Evolutionary conservation across 179 eudicot species (phyloP).

Genomic region (Spergularia azorica): DNA sequence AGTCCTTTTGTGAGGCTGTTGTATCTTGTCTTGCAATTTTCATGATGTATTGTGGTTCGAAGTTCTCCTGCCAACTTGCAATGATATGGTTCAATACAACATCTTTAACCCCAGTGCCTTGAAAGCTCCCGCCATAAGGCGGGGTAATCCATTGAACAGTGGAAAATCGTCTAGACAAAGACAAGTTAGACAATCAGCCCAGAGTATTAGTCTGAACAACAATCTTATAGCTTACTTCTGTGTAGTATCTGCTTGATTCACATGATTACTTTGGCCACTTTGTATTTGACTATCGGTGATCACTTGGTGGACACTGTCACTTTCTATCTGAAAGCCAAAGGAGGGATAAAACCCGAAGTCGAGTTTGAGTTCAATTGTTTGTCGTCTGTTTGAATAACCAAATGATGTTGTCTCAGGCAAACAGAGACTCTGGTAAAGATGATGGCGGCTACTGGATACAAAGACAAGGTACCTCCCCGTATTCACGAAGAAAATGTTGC

Average conservation of each 20-base stretch:
- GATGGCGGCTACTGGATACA: slow-evolving; percentile 72
- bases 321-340: slow-evolving; percentile 54
- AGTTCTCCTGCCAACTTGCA: background rate
- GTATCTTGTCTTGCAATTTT: background rate
- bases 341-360: slow-evolving; percentile 61
- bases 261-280: too few species aligned
- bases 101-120: too few species aligned
- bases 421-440: slow-evolving; percentile 46
- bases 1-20: background rate
- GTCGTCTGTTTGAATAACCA: background rate
- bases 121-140: background rate
- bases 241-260: too few species aligned
- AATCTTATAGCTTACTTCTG: too few species aligned
- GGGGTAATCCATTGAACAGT: too few species aligned
- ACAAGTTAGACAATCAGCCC: too few species aligned
- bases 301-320: too few species aligned
- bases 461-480: slow-evolving; percentile 66
- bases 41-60: background rate
- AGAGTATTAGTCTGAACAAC: too few species aligned
- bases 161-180: too few species aligned
- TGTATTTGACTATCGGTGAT: too few species aligned
- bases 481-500: slow-evolving; percentile 65
- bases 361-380: slow-evolving; percentile 45
- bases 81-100: background rate
- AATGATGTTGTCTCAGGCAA: slow-evolving; percentile 45